phyloP scores from a whole-genome alignment of 495 filamentous ascomycete species.

The Xylaria curta region DNA sequence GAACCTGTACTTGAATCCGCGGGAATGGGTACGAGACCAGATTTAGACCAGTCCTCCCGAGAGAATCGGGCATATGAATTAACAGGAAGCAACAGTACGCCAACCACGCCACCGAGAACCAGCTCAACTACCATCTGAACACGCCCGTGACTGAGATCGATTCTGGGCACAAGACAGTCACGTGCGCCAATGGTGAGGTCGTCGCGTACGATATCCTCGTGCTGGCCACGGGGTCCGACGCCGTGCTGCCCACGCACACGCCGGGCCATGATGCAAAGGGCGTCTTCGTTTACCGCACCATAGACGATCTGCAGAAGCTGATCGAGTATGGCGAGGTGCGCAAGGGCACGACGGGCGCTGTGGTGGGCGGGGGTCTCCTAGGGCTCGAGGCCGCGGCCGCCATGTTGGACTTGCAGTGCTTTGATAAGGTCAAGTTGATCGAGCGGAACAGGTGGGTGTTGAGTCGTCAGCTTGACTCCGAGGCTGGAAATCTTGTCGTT shows the following conservation, averaged over 20 bases:
- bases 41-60: slow-evolving; percentile 32
- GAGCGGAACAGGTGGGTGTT: slow-evolving; percentile 92
- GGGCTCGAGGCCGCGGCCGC: slow-evolving; percentile 95
- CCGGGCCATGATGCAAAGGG: slow-evolving; percentile 86
- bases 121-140: slow-evolving; percentile 83
- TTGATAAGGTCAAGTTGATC: slow-evolving; percentile 78
- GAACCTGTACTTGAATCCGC: slow-evolving; percentile 87
- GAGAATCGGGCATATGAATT: no score
- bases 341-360: slow-evolving; percentile 74
- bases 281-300: slow-evolving; percentile 94
- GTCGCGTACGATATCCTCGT: slow-evolving; percentile 89
- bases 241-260: slow-evolving; percentile 78
- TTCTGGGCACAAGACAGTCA: slow-evolving; percentile 66
- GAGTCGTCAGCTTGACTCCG: slow-evolving; percentile 82
- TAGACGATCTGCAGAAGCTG: slow-evolving; percentile 81
- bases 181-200: slow-evolving; percentile 71
- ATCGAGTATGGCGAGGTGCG: slow-evolving; percentile 73
- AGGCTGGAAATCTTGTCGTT: slow-evolving; percentile 84
- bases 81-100: slow-evolving; percentile 30
- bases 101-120: slow-evolving; percentile 59
- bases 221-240: slow-evolving; percentile 91
- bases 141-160: slow-evolving; percentile 78
- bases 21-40: slow-evolving; percentile 74
- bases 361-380: slow-evolving; percentile 89
- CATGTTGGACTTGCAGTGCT: slow-evolving; percentile 87